Percentiles rank a stretch among this genome's conserved stretches.
Evolutionary conservation across 176 grass and related monocot species (phyloP).

Genomic region (sorghum (Sorghum bicolor)): DNA sequence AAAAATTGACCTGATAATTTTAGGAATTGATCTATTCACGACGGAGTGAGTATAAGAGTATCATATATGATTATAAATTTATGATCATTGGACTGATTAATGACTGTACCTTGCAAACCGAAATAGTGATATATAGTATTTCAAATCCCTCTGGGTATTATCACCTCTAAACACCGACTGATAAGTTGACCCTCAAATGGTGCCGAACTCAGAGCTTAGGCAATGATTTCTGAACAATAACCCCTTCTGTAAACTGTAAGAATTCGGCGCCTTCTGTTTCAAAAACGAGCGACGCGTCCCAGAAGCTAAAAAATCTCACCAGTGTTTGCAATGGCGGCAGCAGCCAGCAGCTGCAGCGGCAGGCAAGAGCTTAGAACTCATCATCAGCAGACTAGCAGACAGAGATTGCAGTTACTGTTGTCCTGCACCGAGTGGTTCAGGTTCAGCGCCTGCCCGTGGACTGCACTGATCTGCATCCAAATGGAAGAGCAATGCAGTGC

Average conservation of each 20-base stretch:
- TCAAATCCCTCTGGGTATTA: background rate
- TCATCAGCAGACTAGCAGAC: background rate
- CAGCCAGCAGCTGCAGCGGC: background rate
- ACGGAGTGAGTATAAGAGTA: too few species aligned
- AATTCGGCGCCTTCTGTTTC: slow-evolving; percentile 7
- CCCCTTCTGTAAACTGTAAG: background rate
- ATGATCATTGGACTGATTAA: too few species aligned
- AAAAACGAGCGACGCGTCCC: background rate
- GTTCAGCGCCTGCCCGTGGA: background rate
- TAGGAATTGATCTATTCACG: too few species aligned
- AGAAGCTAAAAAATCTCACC: background rate
- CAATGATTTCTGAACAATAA: too few species aligned
- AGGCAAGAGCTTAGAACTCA: background rate
- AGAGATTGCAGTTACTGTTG: background rate
- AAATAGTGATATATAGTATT: background rate
- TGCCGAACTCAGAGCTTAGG: background rate
- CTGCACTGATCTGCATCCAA: background rate
- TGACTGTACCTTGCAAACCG: background rate
- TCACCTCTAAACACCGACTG: background rate
- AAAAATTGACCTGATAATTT: too few species aligned
- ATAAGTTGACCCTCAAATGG: background rate
- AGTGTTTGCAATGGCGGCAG: background rate
- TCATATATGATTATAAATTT: too few species aligned
- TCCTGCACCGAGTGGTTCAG: background rate
- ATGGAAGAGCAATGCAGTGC: background rate